phyloP scores from a whole-genome alignment of 495 filamentous ascomycete genomes.

The Extremus antarcticus region DNA sequence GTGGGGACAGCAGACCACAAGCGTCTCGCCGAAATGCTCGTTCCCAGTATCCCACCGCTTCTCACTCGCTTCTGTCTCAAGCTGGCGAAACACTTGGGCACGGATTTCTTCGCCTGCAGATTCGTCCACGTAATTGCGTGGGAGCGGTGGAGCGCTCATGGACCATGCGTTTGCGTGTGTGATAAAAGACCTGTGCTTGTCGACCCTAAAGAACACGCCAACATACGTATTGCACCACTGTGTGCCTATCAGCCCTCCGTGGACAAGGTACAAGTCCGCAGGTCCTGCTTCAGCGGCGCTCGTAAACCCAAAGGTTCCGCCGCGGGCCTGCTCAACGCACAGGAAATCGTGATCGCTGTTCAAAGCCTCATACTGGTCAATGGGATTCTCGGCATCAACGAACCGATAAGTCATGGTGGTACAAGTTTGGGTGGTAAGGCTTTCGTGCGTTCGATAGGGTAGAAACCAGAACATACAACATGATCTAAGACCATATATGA shows the following conservation, averaged over 20 bases:
- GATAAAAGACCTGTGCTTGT: neutral
- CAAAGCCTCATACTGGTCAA: too few relatives aligned
- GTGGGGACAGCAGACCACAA: neutral
- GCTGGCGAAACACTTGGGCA: neutral
- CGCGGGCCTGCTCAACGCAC: too few relatives aligned
- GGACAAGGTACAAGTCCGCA: too few relatives aligned
- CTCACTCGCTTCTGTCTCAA: neutral
- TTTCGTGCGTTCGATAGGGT: too few relatives aligned
- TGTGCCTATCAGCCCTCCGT: neutral
- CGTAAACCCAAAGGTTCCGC: too few relatives aligned
- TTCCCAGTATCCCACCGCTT: neutral
- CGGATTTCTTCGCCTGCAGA: neutral
- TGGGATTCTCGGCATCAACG: too few relatives aligned
- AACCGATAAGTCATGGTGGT: too few relatives aligned
- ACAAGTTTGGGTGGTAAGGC: too few relatives aligned
- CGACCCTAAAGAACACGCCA: neutral
- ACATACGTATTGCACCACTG: neutral
- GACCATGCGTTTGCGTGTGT: neutral
- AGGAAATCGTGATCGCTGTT: too few relatives aligned
- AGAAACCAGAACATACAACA: too few relatives aligned
- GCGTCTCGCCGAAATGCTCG: neutral
- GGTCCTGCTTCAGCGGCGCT: too few relatives aligned
- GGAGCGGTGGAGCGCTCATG: neutral
- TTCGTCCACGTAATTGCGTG: neutral
- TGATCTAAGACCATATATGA: too few relatives aligned